These are phyloP conservation scores for Neocatenulostroma microsporum DNA, from an alignment of 2,329 filamentous ascomycete genomes.

Conservation along the genomic window DNA sequence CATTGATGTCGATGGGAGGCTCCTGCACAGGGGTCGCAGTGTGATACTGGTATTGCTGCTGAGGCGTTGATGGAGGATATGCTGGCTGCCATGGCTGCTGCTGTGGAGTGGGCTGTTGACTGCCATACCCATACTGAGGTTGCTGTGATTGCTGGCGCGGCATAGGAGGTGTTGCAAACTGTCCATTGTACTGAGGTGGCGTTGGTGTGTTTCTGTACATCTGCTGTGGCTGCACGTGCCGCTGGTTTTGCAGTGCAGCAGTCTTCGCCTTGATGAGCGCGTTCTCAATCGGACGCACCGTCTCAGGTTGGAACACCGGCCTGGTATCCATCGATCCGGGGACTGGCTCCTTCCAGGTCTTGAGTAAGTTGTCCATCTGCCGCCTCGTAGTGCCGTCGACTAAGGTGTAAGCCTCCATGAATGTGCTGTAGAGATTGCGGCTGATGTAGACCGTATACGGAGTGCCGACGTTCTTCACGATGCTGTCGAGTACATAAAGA, in stretches of 20 bases:
- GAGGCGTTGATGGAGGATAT: constrained; percentile 16
- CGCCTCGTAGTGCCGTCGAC: constrained; percentile 75
- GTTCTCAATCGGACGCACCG: constrained; percentile 86
- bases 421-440: constrained; percentile 83
- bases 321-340: constrained; percentile 87
- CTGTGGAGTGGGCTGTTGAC: constrained; percentile 22
- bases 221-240: constrained; percentile 42
- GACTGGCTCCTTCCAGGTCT: constrained; percentile 96
- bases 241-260: constrained; percentile 53
- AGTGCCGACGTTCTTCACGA: constrained; percentile 97
- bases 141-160: constrained; percentile 29
- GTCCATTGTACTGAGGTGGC: constrained; percentile 50
- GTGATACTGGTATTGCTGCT: constrained; percentile 14
- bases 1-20: constrained; percentile 39
- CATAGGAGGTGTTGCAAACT: constrained; percentile 31
- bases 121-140: constrained; percentile 26
- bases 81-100: not conserved
- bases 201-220: constrained; percentile 62
- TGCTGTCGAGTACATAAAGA: constrained; percentile 95
- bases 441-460: constrained; percentile 95
- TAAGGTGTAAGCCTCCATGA: constrained; percentile 91
- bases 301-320: constrained; percentile 81
- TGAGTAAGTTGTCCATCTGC: constrained; percentile 95
- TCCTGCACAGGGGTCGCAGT: constrained; percentile 17
- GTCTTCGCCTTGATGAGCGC: constrained; percentile 76